Evolutionary conservation across 768 basidiomycete genomes (phyloP), one percentile per base, ranked within the genome.

Genomic region (Tricholoma sp.): DNA sequence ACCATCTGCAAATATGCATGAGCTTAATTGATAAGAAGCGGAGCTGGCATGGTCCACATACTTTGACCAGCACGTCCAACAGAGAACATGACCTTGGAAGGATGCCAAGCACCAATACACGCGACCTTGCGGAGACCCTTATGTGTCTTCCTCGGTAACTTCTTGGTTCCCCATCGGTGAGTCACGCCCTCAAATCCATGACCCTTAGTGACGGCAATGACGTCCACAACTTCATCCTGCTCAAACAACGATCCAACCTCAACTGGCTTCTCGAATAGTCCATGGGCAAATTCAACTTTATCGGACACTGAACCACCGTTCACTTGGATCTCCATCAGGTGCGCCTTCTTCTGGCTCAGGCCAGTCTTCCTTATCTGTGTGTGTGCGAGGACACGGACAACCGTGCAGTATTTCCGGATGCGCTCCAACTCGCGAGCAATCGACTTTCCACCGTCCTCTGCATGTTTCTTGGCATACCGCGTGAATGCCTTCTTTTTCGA

Each of bases 401-500:
- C 95, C 57, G 97, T 94, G 85, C 96, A 98, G 83, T 99, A 98
- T 77, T 98, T 98, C 80, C 94, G 91, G 71, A 99, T 98, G 67
- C 97, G 93, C 81, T 98, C 96, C 67, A 99, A 88, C 75, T 99
- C 97, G 70, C 94, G 93, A 60, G 86, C 81, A 67, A 92, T 84
- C 54, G 91, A 91, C 76, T 94, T 93, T 72, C 93, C 94, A 64
- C 84, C 83, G 69, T 94, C 90, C 74, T 98, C 96, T 57, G 95
- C 90, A 74, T 96, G 89, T 81, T 96, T 98, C 87, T 97, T 97
- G 73, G 97, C 95, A 76, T 99, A 99, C 72, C 94, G 93, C 69
- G 97, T 99, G 86, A 98, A 99, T 39, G 97, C 97, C 88, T 99
- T 99, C 86, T 98, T 98, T 91, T 99, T 99, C 51, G 94, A 96